Conservation (phyloP, 2,329 filamentous ascomycete genomes). For the Gnomoniopsis smithogilvyi region DNA sequence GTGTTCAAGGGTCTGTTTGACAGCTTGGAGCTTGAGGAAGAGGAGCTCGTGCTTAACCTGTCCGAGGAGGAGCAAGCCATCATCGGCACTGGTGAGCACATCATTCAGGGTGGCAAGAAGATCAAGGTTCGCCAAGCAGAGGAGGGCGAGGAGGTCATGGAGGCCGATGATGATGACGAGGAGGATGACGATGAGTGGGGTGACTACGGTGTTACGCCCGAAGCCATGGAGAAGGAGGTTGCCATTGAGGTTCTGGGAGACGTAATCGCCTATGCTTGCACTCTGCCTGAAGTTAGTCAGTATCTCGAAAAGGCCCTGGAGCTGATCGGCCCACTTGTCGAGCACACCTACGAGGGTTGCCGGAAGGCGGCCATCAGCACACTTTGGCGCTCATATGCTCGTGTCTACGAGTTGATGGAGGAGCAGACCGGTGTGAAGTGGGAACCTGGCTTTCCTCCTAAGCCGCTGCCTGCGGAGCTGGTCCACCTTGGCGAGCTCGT, state of each 20-base stretch:
- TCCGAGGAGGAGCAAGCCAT: constrained; percentile 72
- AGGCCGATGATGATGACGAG: constrained; percentile 53
- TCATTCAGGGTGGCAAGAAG: constrained; percentile 79
- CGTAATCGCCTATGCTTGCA: constrained; percentile 81
- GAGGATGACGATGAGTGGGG: constrained; percentile 76
- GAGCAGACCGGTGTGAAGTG: constrained; percentile 77
- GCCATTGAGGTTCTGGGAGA: constrained; percentile 94
- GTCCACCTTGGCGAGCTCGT: constrained; percentile 83
- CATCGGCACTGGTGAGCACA: constrained; percentile 61
- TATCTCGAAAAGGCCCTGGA: constrained; percentile 89
- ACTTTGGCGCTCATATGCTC: constrained; percentile 89
- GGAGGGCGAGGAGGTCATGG: constrained; percentile 55
- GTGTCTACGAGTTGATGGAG: constrained; percentile 84
- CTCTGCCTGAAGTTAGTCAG: constrained; percentile 66
- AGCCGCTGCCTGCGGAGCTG: constrained; percentile 72
- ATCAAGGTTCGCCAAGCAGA: constrained; percentile 70
- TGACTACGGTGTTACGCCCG: constrained; percentile 82
- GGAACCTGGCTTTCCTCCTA: constrained; percentile 81
- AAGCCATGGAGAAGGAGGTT: constrained; percentile 96
- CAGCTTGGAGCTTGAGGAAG: constrained; percentile 82
- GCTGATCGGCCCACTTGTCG: constrained; percentile 73
- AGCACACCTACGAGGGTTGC: constrained; percentile 90
- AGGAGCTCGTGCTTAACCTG: constrained; percentile 77
- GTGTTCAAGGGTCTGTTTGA: constrained; percentile 79
- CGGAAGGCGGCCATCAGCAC: constrained; percentile 90